Base-by-base conservation (phyloP, 805 yeast species). In the Schizosaccharomyces osmophilus region DNA sequence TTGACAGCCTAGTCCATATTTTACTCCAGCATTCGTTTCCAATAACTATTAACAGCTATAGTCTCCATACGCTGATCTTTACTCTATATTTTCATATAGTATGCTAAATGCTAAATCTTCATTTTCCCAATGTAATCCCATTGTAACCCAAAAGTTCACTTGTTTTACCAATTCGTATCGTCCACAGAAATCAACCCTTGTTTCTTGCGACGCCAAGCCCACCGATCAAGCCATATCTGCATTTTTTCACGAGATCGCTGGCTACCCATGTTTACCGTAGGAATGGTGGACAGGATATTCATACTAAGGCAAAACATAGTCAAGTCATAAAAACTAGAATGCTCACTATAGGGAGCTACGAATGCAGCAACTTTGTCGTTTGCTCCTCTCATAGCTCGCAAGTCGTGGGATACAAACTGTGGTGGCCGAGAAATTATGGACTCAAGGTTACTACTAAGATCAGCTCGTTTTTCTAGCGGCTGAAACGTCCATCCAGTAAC, bases 401-500 rank as follows among this genome's bases (percentile, higher is more conserved):
- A 59, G 36, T 64, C 62, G n/a, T 61, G 17, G 29, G 48, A 45
- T 19, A 62, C 29, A 55, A 43, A 64, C 9, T 61, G 29, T 9
- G 19, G 39, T 61, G 61, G 60, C 15, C 29, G n/a, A 39, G 59
- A 39, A 22, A 62, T 61, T 22, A 63, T 31, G 11, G 45, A 48
- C 62, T 54, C 55, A 31, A 42, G n/a, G 60, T 42, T 15, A 32
- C 29, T 64, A 64, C 29, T 61, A 64, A 9, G 59, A 60, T 39
- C 63, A 24, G 62, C 22, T 51, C 64, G 64, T 8, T 62, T 59
- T 17, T 61, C 63, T 2, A 65, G 62, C 26, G 70, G 69, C 17
- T 74, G 67, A 69, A 79, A 84, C 1, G 87, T 77, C 97, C 97
- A 93, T 0, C 97, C 97, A 0, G 97, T 88, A 0, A 97, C 97